Conservation (phyloP, 768 basidiomycete genomes). For the Tricholoma hemisulphureum region DNA sequence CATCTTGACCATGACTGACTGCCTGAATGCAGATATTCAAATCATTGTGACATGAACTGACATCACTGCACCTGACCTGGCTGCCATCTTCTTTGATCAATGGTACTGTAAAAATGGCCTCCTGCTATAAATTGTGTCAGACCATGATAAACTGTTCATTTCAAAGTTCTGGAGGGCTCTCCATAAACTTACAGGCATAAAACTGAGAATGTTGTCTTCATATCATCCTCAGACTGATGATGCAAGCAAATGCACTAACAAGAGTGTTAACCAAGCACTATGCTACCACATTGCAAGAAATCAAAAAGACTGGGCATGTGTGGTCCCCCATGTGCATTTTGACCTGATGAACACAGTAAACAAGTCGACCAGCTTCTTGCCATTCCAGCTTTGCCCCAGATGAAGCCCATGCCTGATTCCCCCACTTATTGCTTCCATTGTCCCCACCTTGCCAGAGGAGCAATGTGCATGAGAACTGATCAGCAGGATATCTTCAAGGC, state of each 20-base stretch:
- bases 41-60: constrained; percentile 7
- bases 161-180: no score
- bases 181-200: no score
- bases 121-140: no score
- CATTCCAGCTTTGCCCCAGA: constrained; percentile 29
- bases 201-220: no score
- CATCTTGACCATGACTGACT: constrained; percentile 27
- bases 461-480: not conserved
- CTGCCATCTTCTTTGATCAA: no score
- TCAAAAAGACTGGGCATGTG: not conserved
- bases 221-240: no score
- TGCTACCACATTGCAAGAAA: no score
- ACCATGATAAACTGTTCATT: no score
- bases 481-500: no score
- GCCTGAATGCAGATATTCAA: constrained; percentile 21
- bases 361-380: constrained; percentile 27
- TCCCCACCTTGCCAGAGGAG: constrained; percentile 21
- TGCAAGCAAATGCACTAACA: no score
- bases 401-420: constrained; percentile 1
- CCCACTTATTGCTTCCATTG: constrained; percentile 1
- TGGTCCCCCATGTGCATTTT: constrained; percentile 27
- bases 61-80: constrained; percentile 18
- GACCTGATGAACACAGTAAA: constrained; percentile 33
- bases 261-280: no score
- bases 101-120: no score